Conservation (phyloP, 169 alveolate genomes). For the Miamiensis avidus region DNA sequence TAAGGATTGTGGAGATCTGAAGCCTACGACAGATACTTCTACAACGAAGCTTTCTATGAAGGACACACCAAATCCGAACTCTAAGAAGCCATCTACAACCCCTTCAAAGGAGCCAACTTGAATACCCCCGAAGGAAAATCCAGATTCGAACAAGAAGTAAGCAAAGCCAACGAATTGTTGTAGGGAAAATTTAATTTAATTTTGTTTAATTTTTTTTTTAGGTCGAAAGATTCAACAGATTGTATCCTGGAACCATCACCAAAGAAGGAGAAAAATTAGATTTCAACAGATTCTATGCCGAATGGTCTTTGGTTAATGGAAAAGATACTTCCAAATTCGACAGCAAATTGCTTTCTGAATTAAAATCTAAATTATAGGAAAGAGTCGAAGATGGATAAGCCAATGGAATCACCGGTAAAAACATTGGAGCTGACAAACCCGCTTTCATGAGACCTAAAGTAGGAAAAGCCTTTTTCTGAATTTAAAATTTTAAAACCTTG, state of each 20-base stretch:
- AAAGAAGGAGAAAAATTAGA: conserved; percentile 41
- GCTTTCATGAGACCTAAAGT: background rate
- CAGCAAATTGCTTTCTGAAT: conserved; percentile 7
- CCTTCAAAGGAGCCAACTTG: conserved; percentile 29
- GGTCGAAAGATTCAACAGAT: conserved; percentile 20
- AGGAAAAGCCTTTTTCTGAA: background rate
- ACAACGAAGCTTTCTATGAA: conserved; percentile 34
- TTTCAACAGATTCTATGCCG: conserved; percentile 45
- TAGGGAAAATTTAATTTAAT: too few relatives aligned
- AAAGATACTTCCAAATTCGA: conserved; percentile 41
- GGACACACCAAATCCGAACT: conserved; percentile 18
- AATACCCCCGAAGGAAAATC: conserved; percentile 40
- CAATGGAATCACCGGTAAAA: background rate
- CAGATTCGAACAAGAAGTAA: conserved; percentile 42
- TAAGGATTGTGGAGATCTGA: conserved; percentile 35
- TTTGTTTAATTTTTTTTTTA: too few relatives aligned
- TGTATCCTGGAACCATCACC: conserved; percentile 31
- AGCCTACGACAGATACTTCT: conserved; percentile 51
- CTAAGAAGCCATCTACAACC: conserved; percentile 6
- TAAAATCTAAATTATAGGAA: conserved; percentile 14
- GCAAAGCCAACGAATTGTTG: too few relatives aligned
- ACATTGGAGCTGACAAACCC: background rate
- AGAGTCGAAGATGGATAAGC: conserved; percentile 17
- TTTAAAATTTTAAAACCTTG: too few relatives aligned
- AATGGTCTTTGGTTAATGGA: conserved; percentile 27